A percentile compares a stretch with the other conserved stretches of the same genome.
Evolutionary conservation across 805 yeast species (phyloP).

Genomic region (Pichia californica): DNA sequence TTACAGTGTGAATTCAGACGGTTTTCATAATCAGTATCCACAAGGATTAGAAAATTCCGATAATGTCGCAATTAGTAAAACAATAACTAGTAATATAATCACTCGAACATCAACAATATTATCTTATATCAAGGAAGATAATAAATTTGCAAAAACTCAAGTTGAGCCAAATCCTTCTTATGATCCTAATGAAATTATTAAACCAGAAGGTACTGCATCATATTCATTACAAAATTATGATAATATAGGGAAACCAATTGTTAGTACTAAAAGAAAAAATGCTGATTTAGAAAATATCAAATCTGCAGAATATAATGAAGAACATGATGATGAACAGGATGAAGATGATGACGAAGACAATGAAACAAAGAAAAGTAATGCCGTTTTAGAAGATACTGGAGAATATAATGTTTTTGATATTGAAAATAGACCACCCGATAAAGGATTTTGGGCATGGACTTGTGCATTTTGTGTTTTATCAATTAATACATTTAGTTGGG

Average conservation of each 20-base stretch:
- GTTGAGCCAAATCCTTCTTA: constrained; percentile 8
- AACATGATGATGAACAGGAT: background rate
- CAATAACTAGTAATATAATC: constrained; percentile 2
- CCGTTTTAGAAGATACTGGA: constrained; percentile 23
- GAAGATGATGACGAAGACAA: background rate
- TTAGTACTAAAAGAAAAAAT: too few species aligned
- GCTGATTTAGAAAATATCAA: too few species aligned
- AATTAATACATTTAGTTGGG: constrained; percentile 43
- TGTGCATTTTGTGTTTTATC: constrained; percentile 31
- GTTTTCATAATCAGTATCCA: too few species aligned
- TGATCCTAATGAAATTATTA: background rate
- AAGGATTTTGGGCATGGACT: constrained; percentile 45
- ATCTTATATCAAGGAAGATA: constrained; percentile 27
- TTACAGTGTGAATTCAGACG: too few species aligned
- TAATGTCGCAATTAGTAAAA: too few species aligned
- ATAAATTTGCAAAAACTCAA: constrained; percentile 19
- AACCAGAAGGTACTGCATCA: constrained; percentile 5
- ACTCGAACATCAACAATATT: constrained; percentile 23
- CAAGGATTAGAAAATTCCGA: too few species aligned
- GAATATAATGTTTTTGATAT: constrained; percentile 25
- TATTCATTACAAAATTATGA: too few species aligned
- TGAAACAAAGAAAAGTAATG: background rate
- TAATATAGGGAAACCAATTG: too few species aligned
- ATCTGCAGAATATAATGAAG: too few species aligned
- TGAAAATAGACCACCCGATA: constrained; percentile 35